Evolutionary conservation across 768 basidiomycete genomes (phyloP).

Genomic region (Boletus huronensis): DNA sequence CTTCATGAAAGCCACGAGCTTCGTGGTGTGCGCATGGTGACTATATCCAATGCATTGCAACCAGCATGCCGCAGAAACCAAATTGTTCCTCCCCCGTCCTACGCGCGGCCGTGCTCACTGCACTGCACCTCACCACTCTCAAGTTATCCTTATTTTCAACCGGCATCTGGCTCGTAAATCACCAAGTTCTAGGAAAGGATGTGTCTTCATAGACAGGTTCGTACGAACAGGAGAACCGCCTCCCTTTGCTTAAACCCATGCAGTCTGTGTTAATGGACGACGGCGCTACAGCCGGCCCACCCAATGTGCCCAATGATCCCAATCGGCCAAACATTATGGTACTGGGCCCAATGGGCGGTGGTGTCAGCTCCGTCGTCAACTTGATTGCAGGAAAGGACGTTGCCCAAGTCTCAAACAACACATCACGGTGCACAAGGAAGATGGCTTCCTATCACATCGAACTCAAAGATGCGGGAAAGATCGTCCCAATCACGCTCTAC

Average conservation of each 20-base stretch:
- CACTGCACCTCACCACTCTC: not conserved
- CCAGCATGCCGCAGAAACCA: constrained; percentile 1
- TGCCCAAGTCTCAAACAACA: constrained; percentile 19
- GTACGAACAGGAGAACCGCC: not conserved
- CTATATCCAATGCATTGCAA: constrained; percentile 1
- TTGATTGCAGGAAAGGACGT: constrained; percentile 23
- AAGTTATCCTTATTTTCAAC: not conserved
- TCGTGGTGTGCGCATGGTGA: constrained; percentile 13
- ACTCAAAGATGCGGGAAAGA: constrained; percentile 6
- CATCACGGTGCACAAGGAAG: constrained; percentile 17
- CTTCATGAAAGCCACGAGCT: constrained; percentile 6
- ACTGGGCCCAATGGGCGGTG: constrained; percentile 25
- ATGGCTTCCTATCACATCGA: constrained; percentile 14
- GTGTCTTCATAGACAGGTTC: constrained; percentile 20
- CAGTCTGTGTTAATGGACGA: constrained; percentile 7
- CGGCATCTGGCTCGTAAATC: not conserved
- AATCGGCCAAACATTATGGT: constrained; percentile 22
- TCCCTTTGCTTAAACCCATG: constrained; percentile 4
- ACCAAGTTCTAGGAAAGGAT: not conserved
- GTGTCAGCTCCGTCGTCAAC: constrained; percentile 31
- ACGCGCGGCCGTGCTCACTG: not conserved
- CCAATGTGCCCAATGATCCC: not conserved
- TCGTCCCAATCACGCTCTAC: constrained; percentile 18
- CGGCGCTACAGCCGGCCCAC: not conserved
- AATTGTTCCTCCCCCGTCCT: not conserved